Evolutionary conservation across 1,139 yeast species (phyloP).

Genomic region (Candida sojae): DNA sequence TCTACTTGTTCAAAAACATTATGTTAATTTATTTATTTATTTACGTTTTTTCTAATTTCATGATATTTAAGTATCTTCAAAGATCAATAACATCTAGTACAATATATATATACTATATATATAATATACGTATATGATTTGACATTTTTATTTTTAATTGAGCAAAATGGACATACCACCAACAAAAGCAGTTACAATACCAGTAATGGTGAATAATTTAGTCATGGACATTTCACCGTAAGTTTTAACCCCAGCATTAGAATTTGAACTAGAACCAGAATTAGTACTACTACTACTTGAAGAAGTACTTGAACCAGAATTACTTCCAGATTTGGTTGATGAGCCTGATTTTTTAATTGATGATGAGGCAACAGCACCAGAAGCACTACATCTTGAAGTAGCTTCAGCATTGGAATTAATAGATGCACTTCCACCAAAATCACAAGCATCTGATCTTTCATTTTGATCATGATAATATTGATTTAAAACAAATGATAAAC

Average conservation of each 20-base stretch:
- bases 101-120: no score
- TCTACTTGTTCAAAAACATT: neutral
- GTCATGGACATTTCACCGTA: neutral
- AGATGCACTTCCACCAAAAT: conserved; percentile 44
- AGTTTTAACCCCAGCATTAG: neutral
- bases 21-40: neutral
- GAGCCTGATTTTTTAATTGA: conserved; percentile 18
- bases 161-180: conserved; percentile 42
- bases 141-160: conserved; percentile 10
- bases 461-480: conserved; percentile 37
- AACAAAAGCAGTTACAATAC: conserved; percentile 34
- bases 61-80: neutral
- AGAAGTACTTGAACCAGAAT: conserved; percentile 17
- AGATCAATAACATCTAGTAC: no score
- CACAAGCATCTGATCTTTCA: conserved; percentile 35
- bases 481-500: conserved; percentile 43
- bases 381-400: conserved; percentile 26
- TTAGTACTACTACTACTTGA: conserved; percentile 10
- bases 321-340: conserved; percentile 23
- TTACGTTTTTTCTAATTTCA: neutral
- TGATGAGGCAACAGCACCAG: neutral
- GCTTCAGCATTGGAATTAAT: conserved; percentile 29
- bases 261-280: conserved; percentile 15
- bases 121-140: no score
- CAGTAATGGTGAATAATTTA: conserved; percentile 23